These are phyloP conservation scores for Hypoxylon sp. DNA, from an alignment of 2,329 filamentous ascomycete genomes.

Conservation along the genomic window DNA sequence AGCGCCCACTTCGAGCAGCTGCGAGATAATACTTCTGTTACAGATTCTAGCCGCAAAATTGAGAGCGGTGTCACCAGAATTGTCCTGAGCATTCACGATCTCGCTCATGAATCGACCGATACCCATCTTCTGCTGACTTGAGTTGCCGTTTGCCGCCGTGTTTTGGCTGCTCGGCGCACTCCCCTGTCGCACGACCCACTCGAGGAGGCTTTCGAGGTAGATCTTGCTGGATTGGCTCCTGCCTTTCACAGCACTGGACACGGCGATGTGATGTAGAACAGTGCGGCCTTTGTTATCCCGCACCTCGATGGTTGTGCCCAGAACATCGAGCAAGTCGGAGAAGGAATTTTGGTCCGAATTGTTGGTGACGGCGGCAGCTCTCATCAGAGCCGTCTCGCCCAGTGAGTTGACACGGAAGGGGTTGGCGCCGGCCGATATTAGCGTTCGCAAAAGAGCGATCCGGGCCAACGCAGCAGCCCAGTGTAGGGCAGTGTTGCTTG, in stretches of 20 bases:
- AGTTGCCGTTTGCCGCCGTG: conserved; percentile 50
- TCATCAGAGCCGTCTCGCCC: conserved; percentile 93
- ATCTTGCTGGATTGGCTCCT: conserved; percentile 92
- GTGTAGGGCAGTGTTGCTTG: conserved; percentile 90
- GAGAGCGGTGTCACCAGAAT: conserved; percentile 92
- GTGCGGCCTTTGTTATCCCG: conserved; percentile 90
- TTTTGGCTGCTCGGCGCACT: conserved; percentile 69
- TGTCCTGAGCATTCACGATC: conserved; percentile 95
- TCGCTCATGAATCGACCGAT: conserved; percentile 95
- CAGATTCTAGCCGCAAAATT: conserved; percentile 94
- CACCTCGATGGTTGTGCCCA: conserved; percentile 91
- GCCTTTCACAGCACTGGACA: conserved; percentile 95
- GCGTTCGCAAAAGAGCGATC: conserved; percentile 81
- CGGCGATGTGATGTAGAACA: conserved; percentile 94
- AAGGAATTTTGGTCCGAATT: conserved; percentile 93
- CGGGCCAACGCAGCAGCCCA: conserved; percentile 96
- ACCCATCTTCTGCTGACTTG: conserved; percentile 75
- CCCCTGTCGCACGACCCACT: conserved; percentile 92
- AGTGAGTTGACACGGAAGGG: conserved; percentile 89
- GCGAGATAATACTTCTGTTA: conserved; percentile 95
- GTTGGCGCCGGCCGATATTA: conserved; percentile 87
- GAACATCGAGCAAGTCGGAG: conserved; percentile 86
- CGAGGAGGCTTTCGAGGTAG: conserved; percentile 92
- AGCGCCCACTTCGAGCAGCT: conserved; percentile 93
- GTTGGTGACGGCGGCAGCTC: conserved; percentile 92